Percentiles rank a stretch among this genome's conserved stretches.
Evolutionary conservation across 352 stramenopile species (phyloP).

Genomic region (Phytophthora europaea): DNA sequence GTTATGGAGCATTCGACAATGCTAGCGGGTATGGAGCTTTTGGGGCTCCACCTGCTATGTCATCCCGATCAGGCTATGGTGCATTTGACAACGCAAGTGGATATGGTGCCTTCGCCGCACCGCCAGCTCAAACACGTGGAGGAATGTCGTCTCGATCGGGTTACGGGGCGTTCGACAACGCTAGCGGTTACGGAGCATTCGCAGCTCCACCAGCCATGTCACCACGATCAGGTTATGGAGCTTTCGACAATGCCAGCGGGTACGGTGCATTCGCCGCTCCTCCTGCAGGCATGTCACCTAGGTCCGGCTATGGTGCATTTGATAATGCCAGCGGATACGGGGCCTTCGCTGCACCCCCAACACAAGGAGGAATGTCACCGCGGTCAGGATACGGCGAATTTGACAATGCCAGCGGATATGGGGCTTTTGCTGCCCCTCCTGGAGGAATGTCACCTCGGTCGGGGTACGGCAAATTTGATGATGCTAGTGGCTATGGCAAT

Average conservation of each 20-base stretch:
- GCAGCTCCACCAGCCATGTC: constrained; percentile 9
- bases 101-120: constrained; percentile 27
- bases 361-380: constrained; percentile 24
- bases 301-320: constrained; percentile 38
- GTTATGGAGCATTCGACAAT: constrained; percentile 47
- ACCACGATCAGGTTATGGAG: constrained; percentile 36
- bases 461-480: constrained; percentile 1
- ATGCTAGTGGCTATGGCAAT: constrained; percentile 42
- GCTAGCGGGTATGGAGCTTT: constrained; percentile 53
- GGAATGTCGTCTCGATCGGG: constrained; percentile 22
- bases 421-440: constrained; percentile 9
- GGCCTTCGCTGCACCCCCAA: constrained; percentile 34
- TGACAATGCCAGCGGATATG: constrained; percentile 21
- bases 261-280: constrained; percentile 28
- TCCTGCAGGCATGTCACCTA: neutral
- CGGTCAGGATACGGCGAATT: constrained; percentile 37
- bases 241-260: constrained; percentile 31
- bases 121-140: neutral
- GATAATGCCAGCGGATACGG: constrained; percentile 34
- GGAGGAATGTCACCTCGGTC: neutral
- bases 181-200: constrained; percentile 42
- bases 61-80: constrained; percentile 37
- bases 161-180: constrained; percentile 29
- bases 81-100: constrained; percentile 43
- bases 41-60: constrained; percentile 33